A percentile compares a stretch with the other conserved stretches of the same genome.
Evolutionary conservation across 352 stramenopile species (phyloP).

Genomic region (Phytopythium chamaehyphon): DNA sequence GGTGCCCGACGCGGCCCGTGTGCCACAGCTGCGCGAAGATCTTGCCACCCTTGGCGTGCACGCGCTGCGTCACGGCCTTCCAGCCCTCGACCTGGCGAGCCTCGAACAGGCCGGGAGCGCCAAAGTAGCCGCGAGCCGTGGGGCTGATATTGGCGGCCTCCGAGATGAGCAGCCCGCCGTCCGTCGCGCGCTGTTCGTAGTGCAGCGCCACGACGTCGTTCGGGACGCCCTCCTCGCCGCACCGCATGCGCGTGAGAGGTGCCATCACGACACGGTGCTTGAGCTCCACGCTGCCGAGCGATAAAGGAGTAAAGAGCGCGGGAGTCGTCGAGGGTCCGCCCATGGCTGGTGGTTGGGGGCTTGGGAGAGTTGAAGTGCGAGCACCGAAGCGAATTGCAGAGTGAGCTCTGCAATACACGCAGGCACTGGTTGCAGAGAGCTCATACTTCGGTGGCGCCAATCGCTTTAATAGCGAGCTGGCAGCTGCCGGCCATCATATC

Average conservation of each 20-base stretch:
- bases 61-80: conserved; percentile 54
- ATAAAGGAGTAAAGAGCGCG: conserved; percentile 42
- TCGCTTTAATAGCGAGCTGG: no score
- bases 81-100: conserved; percentile 47
- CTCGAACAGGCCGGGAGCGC: conserved; percentile 49
- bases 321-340: not conserved
- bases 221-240: conserved; percentile 29
- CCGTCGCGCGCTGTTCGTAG: conserved; percentile 58
- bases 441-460: no score
- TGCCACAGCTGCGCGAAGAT: conserved; percentile 89
- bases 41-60: conserved; percentile 72
- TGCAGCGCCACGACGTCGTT: conserved; percentile 35
- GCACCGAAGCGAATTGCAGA: not conserved
- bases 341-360: not conserved
- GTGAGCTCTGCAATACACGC: no score
- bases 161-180: conserved; percentile 50
- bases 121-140: conserved; percentile 34
- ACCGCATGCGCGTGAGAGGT: conserved; percentile 45
- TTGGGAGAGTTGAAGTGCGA: not conserved
- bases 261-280: conserved; percentile 70
- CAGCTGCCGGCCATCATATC: no score
- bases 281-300: conserved; percentile 36
- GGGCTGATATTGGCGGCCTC: conserved; percentile 56
- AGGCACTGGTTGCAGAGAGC: no score
- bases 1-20: conserved; percentile 59